Evolutionary conservation across 805 yeast genomes (phyloP).

Genomic region (Wickerhamomyces alni): DNA sequence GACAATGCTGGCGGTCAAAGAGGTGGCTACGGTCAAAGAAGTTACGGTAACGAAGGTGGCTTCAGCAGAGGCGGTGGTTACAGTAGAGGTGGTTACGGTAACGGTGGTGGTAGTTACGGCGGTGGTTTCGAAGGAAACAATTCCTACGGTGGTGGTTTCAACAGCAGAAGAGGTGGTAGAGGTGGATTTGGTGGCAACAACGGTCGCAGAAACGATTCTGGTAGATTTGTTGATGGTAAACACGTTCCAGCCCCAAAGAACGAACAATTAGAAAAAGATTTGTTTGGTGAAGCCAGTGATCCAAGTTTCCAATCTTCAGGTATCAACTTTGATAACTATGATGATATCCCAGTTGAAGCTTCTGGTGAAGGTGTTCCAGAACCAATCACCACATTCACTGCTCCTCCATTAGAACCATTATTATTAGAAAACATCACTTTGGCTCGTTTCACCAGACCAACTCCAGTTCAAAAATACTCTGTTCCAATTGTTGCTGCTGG

Average conservation of each 20-base stretch:
- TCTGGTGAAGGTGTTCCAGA: constrained; percentile 94
- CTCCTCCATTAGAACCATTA: constrained; percentile 87
- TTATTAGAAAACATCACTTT: constrained; percentile 80
- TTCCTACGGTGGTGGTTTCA: constrained; percentile 25
- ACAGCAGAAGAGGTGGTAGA: constrained; percentile 28
- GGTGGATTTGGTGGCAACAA: constrained; percentile 5
- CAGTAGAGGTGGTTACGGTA: constrained; percentile 10
- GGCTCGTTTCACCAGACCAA: constrained; percentile 92
- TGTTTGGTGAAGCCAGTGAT: constrained; percentile 72
- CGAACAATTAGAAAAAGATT: constrained; percentile 64
- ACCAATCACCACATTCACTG: constrained; percentile 77
- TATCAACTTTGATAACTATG: constrained; percentile 97
- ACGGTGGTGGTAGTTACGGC: constrained; percentile 12
- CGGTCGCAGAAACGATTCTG: constrained; percentile 48
- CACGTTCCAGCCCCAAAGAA: constrained; percentile 79
- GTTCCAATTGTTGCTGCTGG: constrained; percentile 86
- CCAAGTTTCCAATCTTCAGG: constrained; percentile 85
- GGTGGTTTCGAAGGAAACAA: constrained; percentile 14
- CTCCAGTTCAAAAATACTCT: constrained; percentile 94
- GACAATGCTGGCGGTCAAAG: constrained; percentile 5
- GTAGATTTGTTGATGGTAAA: constrained; percentile 81
- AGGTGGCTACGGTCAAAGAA: constrained; percentile 2
- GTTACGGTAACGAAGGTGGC: constrained; percentile 6
- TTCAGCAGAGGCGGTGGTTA: constrained; percentile 2
- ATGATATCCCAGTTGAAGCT: constrained; percentile 98